Evolutionary conservation across 768 basidiomycete genomes (phyloP), one percentile per base, ranked within the genome.

Genomic region (Pluteus cervinus): DNA sequence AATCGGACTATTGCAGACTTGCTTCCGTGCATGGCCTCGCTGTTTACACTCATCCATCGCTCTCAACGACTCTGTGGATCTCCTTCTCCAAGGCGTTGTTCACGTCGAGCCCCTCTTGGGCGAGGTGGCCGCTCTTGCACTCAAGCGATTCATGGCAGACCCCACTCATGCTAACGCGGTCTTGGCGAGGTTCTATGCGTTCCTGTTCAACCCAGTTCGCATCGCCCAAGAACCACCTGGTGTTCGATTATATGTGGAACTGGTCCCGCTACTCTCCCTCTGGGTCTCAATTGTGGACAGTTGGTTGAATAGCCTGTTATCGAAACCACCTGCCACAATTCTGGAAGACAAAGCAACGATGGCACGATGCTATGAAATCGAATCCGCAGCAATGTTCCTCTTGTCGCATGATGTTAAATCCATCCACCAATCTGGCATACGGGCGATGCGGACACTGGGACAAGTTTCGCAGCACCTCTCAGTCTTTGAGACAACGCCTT

Each of bases 21-120:
- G 83, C 51, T 85, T 91, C 56, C 81, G 84, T 42, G 75, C 86
- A 4, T 85, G 90, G 79, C 92, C 92, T 0, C 76, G 92, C 3
- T 85, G 79, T 49, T 65, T 91, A 29, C 76, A 81, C 50, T 58
- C 69, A 2, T 65, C 71, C 4, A 63, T 76, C 22, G 49, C 75
- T 29, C 55, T 83, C 33, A 53, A 67, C 8, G 81, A 83, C 29
- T 75, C 79, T 0, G 68, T 89, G 35, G 83, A 89, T 46, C 79
- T 89, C 68, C 73, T 93, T 17, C 65, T 92, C 31, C 75, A 79
- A 23, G 86, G 85, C 2, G 73, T 88, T n/a, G 69, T 88, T 17
- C 92, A 94, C 46, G 78, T 91, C 21, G 89, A 96, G 45, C 85
- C 87, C 2, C 49, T 61, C 2, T 66, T 94, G 1, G 74, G 73